A percentile compares a stretch with the other conserved stretches of the same genome.
These are phyloP conservation scores for Auricularia cornea DNA, from an alignment of 768 basidiomycete species.

Conservation along the genomic window DNA sequence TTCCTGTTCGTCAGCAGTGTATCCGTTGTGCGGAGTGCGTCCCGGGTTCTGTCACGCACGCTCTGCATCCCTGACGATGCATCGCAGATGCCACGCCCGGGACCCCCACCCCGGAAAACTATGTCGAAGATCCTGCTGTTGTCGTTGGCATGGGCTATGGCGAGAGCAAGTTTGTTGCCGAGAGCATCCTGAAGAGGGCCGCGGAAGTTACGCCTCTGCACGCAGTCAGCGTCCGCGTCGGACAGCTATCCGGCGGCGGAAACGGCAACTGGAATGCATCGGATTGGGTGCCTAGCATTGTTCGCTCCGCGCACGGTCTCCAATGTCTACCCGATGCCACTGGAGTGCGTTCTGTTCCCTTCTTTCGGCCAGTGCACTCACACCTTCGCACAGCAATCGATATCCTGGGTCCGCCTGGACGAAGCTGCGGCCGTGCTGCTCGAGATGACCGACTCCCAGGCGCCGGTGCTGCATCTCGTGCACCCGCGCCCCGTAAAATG, in stretches of 20 bases:
- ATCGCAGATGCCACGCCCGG: not conserved
- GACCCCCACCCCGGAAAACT: not conserved
- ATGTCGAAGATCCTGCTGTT: not conserved
- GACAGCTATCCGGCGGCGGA: conserved; percentile 27
- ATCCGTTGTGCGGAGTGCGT: conserved; percentile 24
- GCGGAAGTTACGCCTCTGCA: conserved; percentile 20
- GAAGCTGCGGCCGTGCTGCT: conserved; percentile 16
- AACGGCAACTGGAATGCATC: conserved; percentile 33
- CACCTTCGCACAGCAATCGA: too few species aligned
- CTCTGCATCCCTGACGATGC: not conserved
- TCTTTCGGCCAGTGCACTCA: too few species aligned
- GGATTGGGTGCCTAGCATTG: conserved; percentile 39
- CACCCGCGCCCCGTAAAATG: conserved; percentile 23
- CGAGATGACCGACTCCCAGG: conserved; percentile 12
- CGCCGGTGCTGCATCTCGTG: conserved; percentile 14
- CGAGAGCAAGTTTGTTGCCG: conserved; percentile 35
- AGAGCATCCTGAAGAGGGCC: conserved; percentile 28
- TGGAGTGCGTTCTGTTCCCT: conserved; percentile 20
- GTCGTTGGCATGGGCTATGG: conserved; percentile 29
- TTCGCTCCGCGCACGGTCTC: conserved; percentile 25
- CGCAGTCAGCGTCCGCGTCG: conserved; percentile 30
- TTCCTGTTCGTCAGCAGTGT: conserved; percentile 37
- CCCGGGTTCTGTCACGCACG: not conserved
- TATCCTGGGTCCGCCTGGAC: conserved; percentile 17
- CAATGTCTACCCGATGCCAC: conserved; percentile 25